Base-by-base conservation (phyloP, 139 green algal species). In the Coelastrella sp. region DNA sequence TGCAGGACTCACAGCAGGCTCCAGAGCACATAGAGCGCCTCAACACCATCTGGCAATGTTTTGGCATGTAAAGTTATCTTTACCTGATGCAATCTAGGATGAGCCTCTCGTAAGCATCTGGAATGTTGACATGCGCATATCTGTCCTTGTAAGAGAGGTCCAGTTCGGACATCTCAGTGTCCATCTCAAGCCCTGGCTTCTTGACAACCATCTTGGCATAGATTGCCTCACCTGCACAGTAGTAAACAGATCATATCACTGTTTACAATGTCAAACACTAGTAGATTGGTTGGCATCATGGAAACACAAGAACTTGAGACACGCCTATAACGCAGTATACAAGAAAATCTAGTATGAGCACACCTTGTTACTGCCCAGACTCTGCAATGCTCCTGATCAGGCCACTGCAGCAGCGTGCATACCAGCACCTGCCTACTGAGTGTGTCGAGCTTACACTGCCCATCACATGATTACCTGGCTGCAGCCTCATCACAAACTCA, bases 131-230 rank as follows among this genome's bases (percentile, higher is more conserved):
- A 14, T 92, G 90, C 11, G 60, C 10, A 89, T 94, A 95, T 8
- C 87, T 59, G 86, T 92, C 87, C 66, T 22, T 57, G 78, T 97
- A 97, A 27, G 91, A 94, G n/a, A 99, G 93, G 88, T 99, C 96
- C 91, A 99, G 92, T 91, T 99, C 97, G 70, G 73, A 93, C 90
- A 98, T 97, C 74, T 95, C 91, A 9, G 94, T 91, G 20, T 94
- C 92, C 91, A 96, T 97, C 24, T 98, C 96, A 87, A 98, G 93
- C 0, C 97, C 96, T 3, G 97, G 97, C 92, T 96, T 95, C 92
- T 99, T 99, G 3, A 98, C 95, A 56, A 97, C 96, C 92, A 99
- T 96, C 93, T 99, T 99, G 90, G 97, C 95, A 93, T 99, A 99
- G 84, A 99, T 98, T 11, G 97, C 95, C 93, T 99, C 97, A 24